A percentile compares a stretch with the other conserved stretches of the same genome.
These are phyloP conservation scores for Earliella scabrosa DNA, from an alignment of 1,284 basidiomycete genomes.

Conservation along the genomic window DNA sequence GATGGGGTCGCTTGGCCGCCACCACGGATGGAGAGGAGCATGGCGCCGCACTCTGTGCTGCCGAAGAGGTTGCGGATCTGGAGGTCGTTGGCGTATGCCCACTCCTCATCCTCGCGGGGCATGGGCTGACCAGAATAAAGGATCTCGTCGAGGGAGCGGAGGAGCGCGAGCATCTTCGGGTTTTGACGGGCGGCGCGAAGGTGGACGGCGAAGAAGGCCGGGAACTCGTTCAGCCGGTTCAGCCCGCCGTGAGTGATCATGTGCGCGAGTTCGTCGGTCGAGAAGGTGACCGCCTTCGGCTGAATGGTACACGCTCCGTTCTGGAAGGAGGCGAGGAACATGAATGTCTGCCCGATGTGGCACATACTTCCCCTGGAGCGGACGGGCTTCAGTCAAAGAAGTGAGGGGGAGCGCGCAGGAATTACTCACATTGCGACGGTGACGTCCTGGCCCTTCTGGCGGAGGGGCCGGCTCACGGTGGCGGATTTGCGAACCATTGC, in stretches of 20 bases:
- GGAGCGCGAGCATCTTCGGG: slow-evolving; percentile 58
- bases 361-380: slow-evolving; percentile 35
- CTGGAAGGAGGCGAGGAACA: slow-evolving; percentile 70
- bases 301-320: slow-evolving; percentile 75
- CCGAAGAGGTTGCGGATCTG: slow-evolving; percentile 71
- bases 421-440: slow-evolving; percentile 36
- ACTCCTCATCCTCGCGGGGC: slow-evolving; percentile 65
- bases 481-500: slow-evolving; percentile 58
- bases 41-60: slow-evolving; percentile 72
- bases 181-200: slow-evolving; percentile 60
- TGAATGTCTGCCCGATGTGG: slow-evolving; percentile 37
- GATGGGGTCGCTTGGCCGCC: slow-evolving; percentile 41
- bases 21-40: slow-evolving; percentile 59
- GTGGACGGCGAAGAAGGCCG: slow-evolving; percentile 65
- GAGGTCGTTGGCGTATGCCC: slow-evolving; percentile 59
- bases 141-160: slow-evolving; percentile 60
- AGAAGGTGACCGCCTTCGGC: slow-evolving; percentile 63
- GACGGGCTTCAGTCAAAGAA: not conserved
- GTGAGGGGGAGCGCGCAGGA: not conserved
- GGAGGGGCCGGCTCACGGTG: slow-evolving; percentile 52
- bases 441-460: slow-evolving; percentile 61
- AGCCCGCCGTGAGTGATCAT: slow-evolving; percentile 69
- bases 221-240: slow-evolving; percentile 73
- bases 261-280: slow-evolving; percentile 64
- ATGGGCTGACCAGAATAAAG: slow-evolving; percentile 68